Conservation (phyloP, 2,329 filamentous ascomycete genomes). For the Alternaria gaisen region DNA sequence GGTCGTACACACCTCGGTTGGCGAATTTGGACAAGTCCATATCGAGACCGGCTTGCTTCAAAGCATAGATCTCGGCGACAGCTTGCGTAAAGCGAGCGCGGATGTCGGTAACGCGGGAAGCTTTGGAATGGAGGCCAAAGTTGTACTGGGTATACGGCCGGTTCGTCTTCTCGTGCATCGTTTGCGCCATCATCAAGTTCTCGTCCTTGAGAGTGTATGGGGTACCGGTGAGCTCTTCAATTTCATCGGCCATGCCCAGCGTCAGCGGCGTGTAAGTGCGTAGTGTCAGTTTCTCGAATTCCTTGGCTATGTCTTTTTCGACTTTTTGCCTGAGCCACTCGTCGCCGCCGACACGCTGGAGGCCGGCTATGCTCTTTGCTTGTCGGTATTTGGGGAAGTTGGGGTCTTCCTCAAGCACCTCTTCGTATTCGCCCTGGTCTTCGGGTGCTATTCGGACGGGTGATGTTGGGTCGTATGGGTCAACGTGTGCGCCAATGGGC, state of each 20-base stretch:
- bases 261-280: slow-evolving; percentile 44
- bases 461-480: slow-evolving; percentile 49
- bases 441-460: slow-evolving; percentile 48
- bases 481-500: slow-evolving; percentile 49
- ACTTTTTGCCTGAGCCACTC: slow-evolving; percentile 51
- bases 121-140: slow-evolving; percentile 35
- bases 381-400: slow-evolving; percentile 18
- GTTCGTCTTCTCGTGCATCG: slow-evolving; percentile 44
- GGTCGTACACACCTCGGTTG: slow-evolving; percentile 40
- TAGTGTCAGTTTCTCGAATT: slow-evolving; percentile 48
- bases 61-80: slow-evolving; percentile 63
- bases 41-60: slow-evolving; percentile 46
- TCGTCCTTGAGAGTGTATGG: slow-evolving; percentile 41
- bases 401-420: slow-evolving; percentile 38
- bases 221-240: slow-evolving; percentile 43
- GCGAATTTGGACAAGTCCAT: slow-evolving; percentile 38
- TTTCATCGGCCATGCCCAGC: slow-evolving; percentile 41
- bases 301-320: slow-evolving; percentile 38
- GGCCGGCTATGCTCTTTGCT: slow-evolving; percentile 39
- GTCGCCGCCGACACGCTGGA: slow-evolving; percentile 64
- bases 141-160: slow-evolving; percentile 41
- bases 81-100: slow-evolving; percentile 62
- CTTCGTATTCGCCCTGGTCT: slow-evolving; percentile 47
- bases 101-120: slow-evolving; percentile 25
- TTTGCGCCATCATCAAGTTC: slow-evolving; percentile 41